Evolutionary conservation across 2,329 filamentous ascomycete species (phyloP), one percentile per base, ranked within the genome.

Genomic region (Orbilia quercus): DNA sequence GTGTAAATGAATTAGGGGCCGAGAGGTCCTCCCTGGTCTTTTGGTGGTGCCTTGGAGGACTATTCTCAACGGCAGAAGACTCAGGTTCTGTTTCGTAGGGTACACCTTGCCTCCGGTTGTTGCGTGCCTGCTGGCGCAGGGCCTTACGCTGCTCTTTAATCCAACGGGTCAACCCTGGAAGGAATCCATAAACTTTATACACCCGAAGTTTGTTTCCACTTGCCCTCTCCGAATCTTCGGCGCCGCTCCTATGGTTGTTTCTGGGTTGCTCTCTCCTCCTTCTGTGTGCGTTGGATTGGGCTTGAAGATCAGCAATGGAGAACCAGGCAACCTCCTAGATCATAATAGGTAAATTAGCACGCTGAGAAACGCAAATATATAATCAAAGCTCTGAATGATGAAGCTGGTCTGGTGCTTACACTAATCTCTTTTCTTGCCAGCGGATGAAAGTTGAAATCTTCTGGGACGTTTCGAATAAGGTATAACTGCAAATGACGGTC

Each of bases 111-210:
- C 55, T 75, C 63, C 63, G 66, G 28, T 36, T n/a, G n/a, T n/a
- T 74, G 36, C 59, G 65, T 62, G 45, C 71, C 59, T 50, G 74
- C 20, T 25, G 67, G 53, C 50, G 69, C 42, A 34, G 65, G 18
- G 14, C 48, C 38, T 42, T 75, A 54, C 58, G 59, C 60, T 60
- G 66, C 6, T 71, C 60, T 31, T 74, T 83, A 50, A 98, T 92
- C 93, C 93, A 98, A 80, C 91, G 92, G 81, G 92, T 93, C 53
- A 99, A 82, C 4, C 88, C 90, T 0, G 88, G 88, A 62, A 98
- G 84, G 79, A 99, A 99, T 0, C 94, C 93, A 0, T 92, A 92
- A 16, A 99, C 95, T 91, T 98, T 97, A 82, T 97, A 99, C 80
- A 97, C 98, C 79, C 94, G 97, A 80, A 91, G 92, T 42, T 88